Conservation (phyloP, 331 rosid species). For the Quercus lobata region DNA sequence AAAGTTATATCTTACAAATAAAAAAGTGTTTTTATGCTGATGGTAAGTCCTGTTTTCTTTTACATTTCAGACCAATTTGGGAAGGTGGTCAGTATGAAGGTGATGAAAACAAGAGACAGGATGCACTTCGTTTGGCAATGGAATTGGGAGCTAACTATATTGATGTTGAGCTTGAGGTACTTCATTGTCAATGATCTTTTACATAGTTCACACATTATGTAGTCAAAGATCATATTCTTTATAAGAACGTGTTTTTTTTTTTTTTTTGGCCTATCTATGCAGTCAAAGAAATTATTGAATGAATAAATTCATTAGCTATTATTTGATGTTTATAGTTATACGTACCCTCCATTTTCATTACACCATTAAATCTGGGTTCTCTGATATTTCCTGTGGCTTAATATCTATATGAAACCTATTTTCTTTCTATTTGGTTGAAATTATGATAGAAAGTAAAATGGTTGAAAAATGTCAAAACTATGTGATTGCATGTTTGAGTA, state of each 20-base stretch:
- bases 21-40: neutral
- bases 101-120: conserved; percentile 69
- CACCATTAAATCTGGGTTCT: no score
- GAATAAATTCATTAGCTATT: neutral
- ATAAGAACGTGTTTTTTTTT: no score
- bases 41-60: neutral
- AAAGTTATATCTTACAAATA: no score
- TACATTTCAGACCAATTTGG: conserved; percentile 69
- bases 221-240: no score
- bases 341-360: no score
- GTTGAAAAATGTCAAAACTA: neutral
- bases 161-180: conserved; percentile 89
- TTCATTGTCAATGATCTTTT: no score
- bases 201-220: no score
- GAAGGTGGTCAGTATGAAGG: conserved; percentile 93
- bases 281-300: neutral
- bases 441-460: neutral
- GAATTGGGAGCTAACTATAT: conserved; percentile 89
- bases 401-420: neutral
- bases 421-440: neutral
- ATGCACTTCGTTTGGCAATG: conserved; percentile 69
- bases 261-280: neutral
- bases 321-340: neutral
- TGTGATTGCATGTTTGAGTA: neutral
- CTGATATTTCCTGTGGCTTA: no score